These are phyloP conservation scores for Exophiala oligosperma DNA, from an alignment of 2,329 filamentous ascomycete genomes.

Conservation along the genomic window DNA sequence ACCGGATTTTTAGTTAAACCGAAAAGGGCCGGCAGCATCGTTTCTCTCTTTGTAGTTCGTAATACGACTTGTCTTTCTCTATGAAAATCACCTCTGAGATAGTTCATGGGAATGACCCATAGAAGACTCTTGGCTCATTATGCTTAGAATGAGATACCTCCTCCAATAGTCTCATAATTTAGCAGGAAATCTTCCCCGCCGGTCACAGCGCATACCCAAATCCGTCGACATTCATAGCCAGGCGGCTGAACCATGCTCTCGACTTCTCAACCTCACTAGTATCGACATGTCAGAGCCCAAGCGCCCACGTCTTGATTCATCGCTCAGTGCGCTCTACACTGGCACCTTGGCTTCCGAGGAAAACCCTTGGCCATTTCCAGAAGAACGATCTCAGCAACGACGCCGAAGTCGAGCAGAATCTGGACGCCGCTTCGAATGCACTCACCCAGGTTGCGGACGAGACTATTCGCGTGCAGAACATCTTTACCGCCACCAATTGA, in stretches of 20 bases:
- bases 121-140: no score
- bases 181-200: background rate
- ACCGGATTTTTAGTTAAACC: no score
- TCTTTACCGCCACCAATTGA: slow-evolving; percentile 91
- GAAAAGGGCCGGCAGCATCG: no score
- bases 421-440: slow-evolving; percentile 65
- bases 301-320: slow-evolving; percentile 18
- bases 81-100: no score
- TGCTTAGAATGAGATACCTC: no score
- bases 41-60: no score
- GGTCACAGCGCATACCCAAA: background rate
- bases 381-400: background rate
- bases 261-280: background rate
- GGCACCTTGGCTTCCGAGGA: background rate
- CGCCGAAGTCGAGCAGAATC: slow-evolving; percentile 10
- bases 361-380: no score
- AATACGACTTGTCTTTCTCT: no score
- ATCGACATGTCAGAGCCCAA: slow-evolving; percentile 20
- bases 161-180: background rate
- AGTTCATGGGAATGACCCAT: no score
- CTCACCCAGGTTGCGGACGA: slow-evolving; percentile 83
- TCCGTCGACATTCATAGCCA: background rate
- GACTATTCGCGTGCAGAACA: slow-evolving; percentile 95
- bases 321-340: background rate
- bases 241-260: background rate